Evolutionary conservation across 345 rosid genomes (phyloP), one percentile per base, ranked within the genome.

Genomic region (Corchorus capsularis): DNA sequence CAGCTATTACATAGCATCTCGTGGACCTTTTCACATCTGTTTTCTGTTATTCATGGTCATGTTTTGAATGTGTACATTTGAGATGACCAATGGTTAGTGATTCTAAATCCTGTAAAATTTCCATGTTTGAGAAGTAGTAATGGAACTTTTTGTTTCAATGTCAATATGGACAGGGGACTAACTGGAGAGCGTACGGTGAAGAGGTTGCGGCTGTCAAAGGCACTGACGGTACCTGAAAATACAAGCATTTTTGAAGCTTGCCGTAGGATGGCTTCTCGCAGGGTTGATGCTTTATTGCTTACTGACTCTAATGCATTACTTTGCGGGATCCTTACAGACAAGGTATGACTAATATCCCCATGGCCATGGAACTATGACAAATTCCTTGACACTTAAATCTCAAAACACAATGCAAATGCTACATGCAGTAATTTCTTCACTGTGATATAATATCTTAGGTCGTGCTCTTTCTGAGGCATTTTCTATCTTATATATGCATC

Each of bases 251-350:
- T 83, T 56, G 98, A 94, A 75, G 99, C 99, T 80, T 94, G 99
- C 79, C 90, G 92, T 63, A 82, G 97, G 52, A 96, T 96, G 99
- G 93, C 93, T 82, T 87, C 99, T 75, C 96, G 98, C 34, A 82
- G 92, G 79, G 90, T 94, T 83, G 99, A 94, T 88, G 99, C 99
- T 47, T 81, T 94, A 65, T 79, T 96, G 83, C 86, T 96, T 32
- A 96, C 99, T 11, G 98, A 96, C 74, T 85, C 99, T 73, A 91
- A 92, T 81, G 96, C 94, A 32, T 85, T 96, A 78, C 97, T 96
- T 67, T 94, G 99, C 81, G 99, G 99, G 81, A 96, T 96, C 73
- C 99, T 96, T 70, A 96, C 99, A 0, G 99, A 94, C 79, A 96
- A 92, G 96, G 99, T 94, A 74, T 62, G 69, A 20, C 32, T 63